Percentiles rank a stretch among this genome's conserved stretches.
Conservation (phyloP, 768 basidiomycete genomes). For the Boletus tomentosulus region DNA sequence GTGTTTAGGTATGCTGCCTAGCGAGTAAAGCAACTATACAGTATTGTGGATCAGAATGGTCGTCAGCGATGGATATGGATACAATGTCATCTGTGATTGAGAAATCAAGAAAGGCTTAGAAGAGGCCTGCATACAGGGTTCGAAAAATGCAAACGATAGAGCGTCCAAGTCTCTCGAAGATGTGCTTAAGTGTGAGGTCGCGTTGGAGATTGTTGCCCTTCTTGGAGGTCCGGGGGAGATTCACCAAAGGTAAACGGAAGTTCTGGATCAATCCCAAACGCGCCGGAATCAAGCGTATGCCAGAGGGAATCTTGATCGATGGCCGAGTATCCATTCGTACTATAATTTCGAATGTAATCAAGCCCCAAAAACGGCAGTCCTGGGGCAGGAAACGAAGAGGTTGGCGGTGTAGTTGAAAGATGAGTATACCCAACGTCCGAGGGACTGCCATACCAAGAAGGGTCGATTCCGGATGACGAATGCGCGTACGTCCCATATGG, state of each 20-base stretch:
- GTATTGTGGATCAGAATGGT: slow-evolving; percentile 17
- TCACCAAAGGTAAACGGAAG: slow-evolving; percentile 60
- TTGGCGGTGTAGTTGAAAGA: slow-evolving; percentile 56
- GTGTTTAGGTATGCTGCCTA: slow-evolving; percentile 24
- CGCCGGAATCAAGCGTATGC: slow-evolving; percentile 65
- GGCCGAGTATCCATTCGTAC: slow-evolving; percentile 39
- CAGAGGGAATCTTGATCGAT: slow-evolving; percentile 43
- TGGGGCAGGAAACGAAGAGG: slow-evolving; percentile 60
- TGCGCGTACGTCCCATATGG: slow-evolving; percentile 46
- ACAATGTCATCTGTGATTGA: slow-evolving; percentile 19
- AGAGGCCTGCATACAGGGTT: slow-evolving; percentile 13
- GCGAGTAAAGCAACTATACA: slow-evolving; percentile 24
- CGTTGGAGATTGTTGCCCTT: slow-evolving; percentile 28
- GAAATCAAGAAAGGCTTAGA: slow-evolving; percentile 1
- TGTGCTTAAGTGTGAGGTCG: slow-evolving; percentile 17
- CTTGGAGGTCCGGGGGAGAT: slow-evolving; percentile 26
- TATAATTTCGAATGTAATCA: slow-evolving; percentile 79
- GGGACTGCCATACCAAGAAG: slow-evolving; percentile 31
- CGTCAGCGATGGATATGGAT: slow-evolving; percentile 28
- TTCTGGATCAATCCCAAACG: slow-evolving; percentile 76
- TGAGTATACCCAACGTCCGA: slow-evolving; percentile 39
- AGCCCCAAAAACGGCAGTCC: slow-evolving; percentile 83
- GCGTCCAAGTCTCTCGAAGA: neutral
- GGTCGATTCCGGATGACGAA: slow-evolving; percentile 39
- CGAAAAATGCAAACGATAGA: slow-evolving; percentile 11